These are phyloP conservation scores for Haplographium delicatum DNA, from an alignment of 495 filamentous ascomycete species.

Conservation along the genomic window DNA sequence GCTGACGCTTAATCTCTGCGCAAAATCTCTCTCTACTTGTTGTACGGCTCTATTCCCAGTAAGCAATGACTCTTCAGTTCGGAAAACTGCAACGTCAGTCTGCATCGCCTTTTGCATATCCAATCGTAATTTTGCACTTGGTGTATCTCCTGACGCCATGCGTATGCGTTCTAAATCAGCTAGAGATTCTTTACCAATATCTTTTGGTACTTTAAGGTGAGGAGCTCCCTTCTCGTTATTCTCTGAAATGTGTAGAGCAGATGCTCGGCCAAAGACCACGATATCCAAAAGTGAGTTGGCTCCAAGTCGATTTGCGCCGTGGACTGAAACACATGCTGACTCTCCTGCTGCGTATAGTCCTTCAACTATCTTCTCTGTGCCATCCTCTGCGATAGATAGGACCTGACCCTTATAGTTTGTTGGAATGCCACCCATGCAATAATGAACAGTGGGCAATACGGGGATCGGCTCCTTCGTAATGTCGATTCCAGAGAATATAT, in stretches of 20 bases:
- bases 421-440: conserved; percentile 26
- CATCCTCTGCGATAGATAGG: conserved; percentile 16
- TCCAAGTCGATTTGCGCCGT: conserved; percentile 24
- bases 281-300: conserved; percentile 26
- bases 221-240: conserved; percentile 18
- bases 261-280: conserved; percentile 24
- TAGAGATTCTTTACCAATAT: conserved; percentile 18
- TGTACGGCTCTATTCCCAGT: conserved; percentile 4
- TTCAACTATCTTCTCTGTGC: conserved; percentile 18
- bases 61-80: conserved; percentile 15
- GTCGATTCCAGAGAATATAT: conserved; percentile 24
- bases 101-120: conserved; percentile 28
- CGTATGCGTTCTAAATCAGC: conserved; percentile 15
- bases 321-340: conserved; percentile 24
- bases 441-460: conserved; percentile 24
- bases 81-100: conserved; percentile 21
- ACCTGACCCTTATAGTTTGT: conserved; percentile 27
- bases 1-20: conserved; percentile 3
- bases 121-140: conserved; percentile 9
- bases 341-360: conserved; percentile 24
- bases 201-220: conserved; percentile 12
- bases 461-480: conserved; percentile 26
- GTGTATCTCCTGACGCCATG: conserved; percentile 12
- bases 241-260: conserved; percentile 20
- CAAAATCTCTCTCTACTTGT: conserved; percentile 18